Evolutionary conservation across 2,329 filamentous ascomycete species (phyloP).

Genomic region (Fusarium penzigii): DNA sequence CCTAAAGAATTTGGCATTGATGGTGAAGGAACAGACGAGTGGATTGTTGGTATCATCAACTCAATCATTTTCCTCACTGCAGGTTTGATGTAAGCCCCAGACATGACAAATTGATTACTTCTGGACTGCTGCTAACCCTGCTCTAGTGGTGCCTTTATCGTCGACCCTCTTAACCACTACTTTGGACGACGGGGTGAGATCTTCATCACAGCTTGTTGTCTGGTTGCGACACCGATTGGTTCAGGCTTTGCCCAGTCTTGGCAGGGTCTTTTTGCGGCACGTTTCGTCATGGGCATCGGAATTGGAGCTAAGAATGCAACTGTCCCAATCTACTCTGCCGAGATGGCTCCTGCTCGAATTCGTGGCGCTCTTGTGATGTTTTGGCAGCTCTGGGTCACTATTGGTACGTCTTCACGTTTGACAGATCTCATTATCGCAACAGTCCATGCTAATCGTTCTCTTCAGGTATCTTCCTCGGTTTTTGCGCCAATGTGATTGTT

Average conservation of each 20-base stretch:
- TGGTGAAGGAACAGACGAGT: conserved; percentile 45
- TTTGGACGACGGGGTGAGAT: conserved; percentile 69
- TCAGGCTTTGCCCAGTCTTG: conserved; percentile 59
- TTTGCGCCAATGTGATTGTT: conserved; percentile 54
- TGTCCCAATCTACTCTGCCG: conserved; percentile 71
- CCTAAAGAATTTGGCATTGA: conserved; percentile 43
- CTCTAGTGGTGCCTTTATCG: conserved; percentile 24
- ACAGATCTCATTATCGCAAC: no score
- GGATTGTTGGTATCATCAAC: conserved; percentile 38
- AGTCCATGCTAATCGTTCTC: neutral
- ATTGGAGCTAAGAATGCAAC: conserved; percentile 65
- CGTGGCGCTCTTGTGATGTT: conserved; percentile 78
- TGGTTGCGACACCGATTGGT: conserved; percentile 43
- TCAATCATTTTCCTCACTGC: conserved; percentile 42
- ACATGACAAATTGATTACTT: no score
- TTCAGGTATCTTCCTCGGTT: conserved; percentile 36
- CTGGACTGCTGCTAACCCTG: conserved; percentile 1
- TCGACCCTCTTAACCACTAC: conserved; percentile 61
- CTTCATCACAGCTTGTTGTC: conserved; percentile 56
- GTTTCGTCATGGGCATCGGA: conserved; percentile 67
- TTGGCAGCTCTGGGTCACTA: conserved; percentile 50
- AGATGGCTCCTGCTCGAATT: conserved; percentile 64
- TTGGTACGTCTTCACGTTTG: neutral
- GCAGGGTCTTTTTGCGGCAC: conserved; percentile 65
- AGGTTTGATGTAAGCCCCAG: conserved; percentile 58